phyloP scores from a whole-genome alignment of 352 stramenopile species.

The Pythium utonaiense region DNA sequence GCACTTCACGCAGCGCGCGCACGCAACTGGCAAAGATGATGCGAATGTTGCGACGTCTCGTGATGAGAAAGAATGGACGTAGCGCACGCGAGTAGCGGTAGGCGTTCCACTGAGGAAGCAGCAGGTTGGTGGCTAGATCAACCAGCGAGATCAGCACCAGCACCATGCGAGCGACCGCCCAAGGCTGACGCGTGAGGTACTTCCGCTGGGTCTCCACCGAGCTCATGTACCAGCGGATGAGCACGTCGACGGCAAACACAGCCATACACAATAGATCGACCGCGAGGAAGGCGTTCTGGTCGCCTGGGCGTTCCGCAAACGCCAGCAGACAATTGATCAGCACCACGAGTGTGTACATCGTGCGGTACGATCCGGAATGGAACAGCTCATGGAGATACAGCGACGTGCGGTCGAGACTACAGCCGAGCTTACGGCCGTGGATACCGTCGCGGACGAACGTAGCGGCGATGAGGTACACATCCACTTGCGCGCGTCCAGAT shows the following conservation, averaged over 20 bases:
- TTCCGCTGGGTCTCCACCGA: conserved; percentile 74
- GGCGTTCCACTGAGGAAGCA: conserved; percentile 48
- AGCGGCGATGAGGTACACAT: conserved; percentile 73
- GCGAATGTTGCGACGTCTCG: conserved; percentile 70
- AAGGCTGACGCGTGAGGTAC: conserved; percentile 72
- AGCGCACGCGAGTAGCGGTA: conserved; percentile 66
- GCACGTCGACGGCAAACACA: conserved; percentile 60
- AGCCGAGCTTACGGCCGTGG: conserved; percentile 82
- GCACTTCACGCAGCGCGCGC: conserved; percentile 64
- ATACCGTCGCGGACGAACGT: conserved; percentile 80
- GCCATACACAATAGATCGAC: conserved; percentile 66
- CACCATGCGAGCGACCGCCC: conserved; percentile 61
- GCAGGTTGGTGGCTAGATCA: conserved; percentile 47
- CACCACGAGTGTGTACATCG: conserved; percentile 71
- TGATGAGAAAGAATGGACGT: conserved; percentile 79
- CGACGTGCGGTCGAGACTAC: conserved; percentile 64
- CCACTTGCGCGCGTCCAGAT: conserved; percentile 27
- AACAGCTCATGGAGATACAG: conserved; percentile 71
- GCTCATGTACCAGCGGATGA: conserved; percentile 82
- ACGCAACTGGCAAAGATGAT: conserved; percentile 84
- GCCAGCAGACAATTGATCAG: conserved; percentile 57
- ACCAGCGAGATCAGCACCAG: conserved; percentile 50
- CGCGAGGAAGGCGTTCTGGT: conserved; percentile 51
- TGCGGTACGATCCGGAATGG: conserved; percentile 65
- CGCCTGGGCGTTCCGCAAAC: conserved; percentile 57